Evolutionary conservation across 2,329 filamentous ascomycete genomes (phyloP).

Genomic region (Diaporthe sp.): DNA sequence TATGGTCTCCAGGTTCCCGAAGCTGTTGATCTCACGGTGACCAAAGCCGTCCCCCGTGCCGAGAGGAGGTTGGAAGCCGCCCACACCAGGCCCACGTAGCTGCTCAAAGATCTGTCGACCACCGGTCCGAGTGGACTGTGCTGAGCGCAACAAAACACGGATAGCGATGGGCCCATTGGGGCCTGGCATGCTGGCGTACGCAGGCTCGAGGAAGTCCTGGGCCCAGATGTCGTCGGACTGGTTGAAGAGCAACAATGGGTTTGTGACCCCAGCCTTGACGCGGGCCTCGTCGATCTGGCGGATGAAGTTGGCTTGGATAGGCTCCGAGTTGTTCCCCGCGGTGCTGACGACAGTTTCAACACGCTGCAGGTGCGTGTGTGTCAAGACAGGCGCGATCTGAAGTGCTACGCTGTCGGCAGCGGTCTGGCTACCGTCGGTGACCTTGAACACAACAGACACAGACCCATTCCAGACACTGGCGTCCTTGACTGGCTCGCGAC

Average conservation of each 20-base stretch:
- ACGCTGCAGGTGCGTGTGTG: neutral
- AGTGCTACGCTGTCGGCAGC: neutral
- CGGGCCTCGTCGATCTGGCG: neutral
- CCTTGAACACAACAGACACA: neutral
- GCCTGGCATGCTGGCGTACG: neutral
- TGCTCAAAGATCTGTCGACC: neutral
- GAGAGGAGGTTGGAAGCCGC: neutral
- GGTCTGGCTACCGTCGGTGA: neutral
- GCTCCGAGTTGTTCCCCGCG: neutral
- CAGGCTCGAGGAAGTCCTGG: neutral
- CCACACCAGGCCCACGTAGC: neutral
- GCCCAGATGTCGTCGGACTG: neutral
- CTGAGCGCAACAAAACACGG: neutral
- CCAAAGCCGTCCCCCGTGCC: neutral
- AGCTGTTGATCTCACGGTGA: neutral
- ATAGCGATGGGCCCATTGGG: neutral
- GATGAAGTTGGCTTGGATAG: neutral
- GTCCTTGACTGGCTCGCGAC: neutral
- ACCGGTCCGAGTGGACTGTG: neutral
- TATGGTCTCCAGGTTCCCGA: neutral
- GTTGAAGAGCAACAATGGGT: neutral
- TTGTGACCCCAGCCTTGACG: neutral
- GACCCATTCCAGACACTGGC: neutral
- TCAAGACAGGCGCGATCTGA: neutral
- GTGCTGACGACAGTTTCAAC: neutral